Evolutionary conservation across 1,284 basidiomycete species (phyloP).

Genomic region (Xerocomus minutiporus): DNA sequence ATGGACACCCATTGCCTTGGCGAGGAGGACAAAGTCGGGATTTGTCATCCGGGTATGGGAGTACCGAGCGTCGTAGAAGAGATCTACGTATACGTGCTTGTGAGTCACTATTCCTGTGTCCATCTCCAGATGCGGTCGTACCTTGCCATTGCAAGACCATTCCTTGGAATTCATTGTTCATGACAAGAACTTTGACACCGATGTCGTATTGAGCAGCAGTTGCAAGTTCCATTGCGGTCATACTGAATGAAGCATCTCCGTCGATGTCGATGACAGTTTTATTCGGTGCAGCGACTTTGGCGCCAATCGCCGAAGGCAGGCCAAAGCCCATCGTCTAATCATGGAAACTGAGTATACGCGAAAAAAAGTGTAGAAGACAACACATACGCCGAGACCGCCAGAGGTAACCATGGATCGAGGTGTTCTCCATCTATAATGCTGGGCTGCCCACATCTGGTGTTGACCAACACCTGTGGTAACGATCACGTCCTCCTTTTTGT

Average conservation of each 20-base stretch:
- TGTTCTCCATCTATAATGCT: slow-evolving; percentile 87
- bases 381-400: slow-evolving; percentile 88
- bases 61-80: slow-evolving; percentile 94
- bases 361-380: neutral
- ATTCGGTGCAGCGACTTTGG: slow-evolving; percentile 91
- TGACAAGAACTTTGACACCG: slow-evolving; percentile 87
- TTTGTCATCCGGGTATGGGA: slow-evolving; percentile 94
- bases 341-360: slow-evolving; percentile 3
- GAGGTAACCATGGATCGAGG: slow-evolving; percentile 91
- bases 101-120: neutral
- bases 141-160: slow-evolving; percentile 99
- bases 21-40: slow-evolving; percentile 89
- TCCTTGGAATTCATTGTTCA: slow-evolving; percentile 96
- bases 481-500: slow-evolving; percentile 84
- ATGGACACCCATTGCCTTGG: slow-evolving; percentile 88
- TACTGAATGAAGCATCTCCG: slow-evolving; percentile 96
- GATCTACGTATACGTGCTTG: slow-evolving; percentile 46
- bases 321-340: slow-evolving; percentile 95
- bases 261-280: slow-evolving; percentile 96
- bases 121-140: slow-evolving; percentile 31
- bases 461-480: slow-evolving; percentile 95
- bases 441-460: slow-evolving; percentile 99
- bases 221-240: slow-evolving; percentile 98
- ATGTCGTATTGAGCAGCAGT: slow-evolving; percentile 90
- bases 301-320: slow-evolving; percentile 89